A percentile compares a stretch with the other conserved stretches of the same genome.
Conservation (phyloP, 2,329 filamentous ascomycete genomes). For the Venturia effusa region DNA sequence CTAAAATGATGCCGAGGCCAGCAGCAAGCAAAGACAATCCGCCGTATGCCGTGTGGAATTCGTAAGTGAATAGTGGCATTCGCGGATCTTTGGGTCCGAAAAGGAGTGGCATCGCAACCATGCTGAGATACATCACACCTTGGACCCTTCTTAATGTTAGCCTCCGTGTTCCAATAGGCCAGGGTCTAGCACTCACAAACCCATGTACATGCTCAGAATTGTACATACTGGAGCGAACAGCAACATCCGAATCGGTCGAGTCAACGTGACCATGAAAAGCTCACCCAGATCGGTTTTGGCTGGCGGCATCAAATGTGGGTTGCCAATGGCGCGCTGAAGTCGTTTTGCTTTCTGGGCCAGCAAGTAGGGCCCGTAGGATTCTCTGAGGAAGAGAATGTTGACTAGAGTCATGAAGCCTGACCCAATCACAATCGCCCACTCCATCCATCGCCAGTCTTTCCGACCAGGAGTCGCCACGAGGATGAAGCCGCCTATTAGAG, state of each 20-base stretch:
- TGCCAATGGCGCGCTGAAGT: constrained; percentile 48
- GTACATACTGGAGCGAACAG: neutral
- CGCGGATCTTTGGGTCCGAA: neutral
- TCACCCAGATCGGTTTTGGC: constrained; percentile 54
- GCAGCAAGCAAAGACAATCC: constrained; percentile 54
- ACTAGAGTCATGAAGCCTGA: constrained; percentile 50
- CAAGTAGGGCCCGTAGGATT: constrained; percentile 56
- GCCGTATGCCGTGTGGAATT: constrained; percentile 44
- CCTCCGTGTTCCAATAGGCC: neutral
- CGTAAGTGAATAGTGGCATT: constrained; percentile 29
- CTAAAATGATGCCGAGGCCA: constrained; percentile 49
- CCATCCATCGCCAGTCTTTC: constrained; percentile 58
- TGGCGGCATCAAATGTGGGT: constrained; percentile 48
- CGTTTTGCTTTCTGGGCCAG: constrained; percentile 45
- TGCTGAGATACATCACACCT: neutral
- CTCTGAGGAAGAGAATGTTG: constrained; percentile 49
- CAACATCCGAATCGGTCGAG: constrained; percentile 38
- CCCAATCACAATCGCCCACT: constrained; percentile 54
- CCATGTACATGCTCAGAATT: neutral
- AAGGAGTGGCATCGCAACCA: neutral
- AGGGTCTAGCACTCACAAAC: neutral
- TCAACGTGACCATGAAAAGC: constrained; percentile 49
- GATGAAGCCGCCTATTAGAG: constrained; percentile 55
- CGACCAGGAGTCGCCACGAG: constrained; percentile 37
- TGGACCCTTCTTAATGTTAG: neutral